Evolutionary conservation across 1,284 basidiomycete genomes (phyloP), one percentile per base, ranked within the genome.

Genomic region (Termitomyces sp.): DNA sequence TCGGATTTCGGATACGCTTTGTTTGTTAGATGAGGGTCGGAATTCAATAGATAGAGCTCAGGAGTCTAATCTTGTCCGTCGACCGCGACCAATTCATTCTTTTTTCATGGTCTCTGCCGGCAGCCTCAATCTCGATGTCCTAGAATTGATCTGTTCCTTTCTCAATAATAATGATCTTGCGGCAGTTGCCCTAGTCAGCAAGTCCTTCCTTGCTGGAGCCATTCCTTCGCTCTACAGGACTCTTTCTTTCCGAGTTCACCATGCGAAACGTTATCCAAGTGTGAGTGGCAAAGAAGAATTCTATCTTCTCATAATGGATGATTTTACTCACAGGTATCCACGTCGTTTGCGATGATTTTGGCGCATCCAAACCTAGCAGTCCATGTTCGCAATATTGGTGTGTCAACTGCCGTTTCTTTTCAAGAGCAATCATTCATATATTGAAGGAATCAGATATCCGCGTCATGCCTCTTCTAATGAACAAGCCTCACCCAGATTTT

Each of bases 101-200:
- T 40, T 30, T 48, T 46, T 41, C 51, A 86, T 86, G 83, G 78
- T 83, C 43, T 77, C 82, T 43, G 82, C 81, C n/a, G 78, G 84
- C 56, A 85, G 80, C 59, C 70, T 88, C 40, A 83, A 88, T 58
- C 73, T 81, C 19, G 87, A 90, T 68, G 83, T 89, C 48, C 75
- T 88, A 43, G 82, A 84, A 58, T 70, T 82, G 13, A 80, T 89
- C 10, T 84, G 85, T 57, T 65, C 70, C 0, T 71, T 76, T 61
- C 70, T 89, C 6, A 64, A 72, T 48, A 75, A 74, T 3, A 68
- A 76, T 26, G 84, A 88, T 61, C 75, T 90, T 26, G 74, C 79
- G 28, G 76, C 79, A 1, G 71, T 82, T 19, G 78, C 83, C 1
- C 78, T 82, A 33, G 85, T 86, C 61, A 84, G 78, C 64, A 76